Conservation (phyloP, 2,329 filamentous ascomycete genomes). For the Aotearoamyces nothofagi region DNA sequence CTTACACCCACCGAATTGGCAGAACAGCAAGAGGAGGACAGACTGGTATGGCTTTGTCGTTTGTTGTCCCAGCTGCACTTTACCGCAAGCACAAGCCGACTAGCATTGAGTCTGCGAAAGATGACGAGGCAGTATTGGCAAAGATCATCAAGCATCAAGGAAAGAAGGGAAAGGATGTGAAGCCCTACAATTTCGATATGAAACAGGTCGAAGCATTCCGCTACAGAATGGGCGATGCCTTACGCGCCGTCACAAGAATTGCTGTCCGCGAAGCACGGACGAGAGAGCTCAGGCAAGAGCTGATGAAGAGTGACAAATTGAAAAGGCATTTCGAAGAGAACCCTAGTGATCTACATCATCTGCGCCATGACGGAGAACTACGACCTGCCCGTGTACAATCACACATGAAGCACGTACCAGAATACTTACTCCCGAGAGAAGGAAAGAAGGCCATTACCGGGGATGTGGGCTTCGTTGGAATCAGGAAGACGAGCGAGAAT, state of each 20-base stretch:
- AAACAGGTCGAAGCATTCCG: slow-evolving; percentile 84
- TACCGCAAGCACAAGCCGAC: slow-evolving; percentile 88
- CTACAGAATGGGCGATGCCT: slow-evolving; percentile 85
- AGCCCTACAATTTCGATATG: slow-evolving; percentile 92
- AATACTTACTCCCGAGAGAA: slow-evolving; percentile 72
- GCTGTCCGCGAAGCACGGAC: slow-evolving; percentile 82
- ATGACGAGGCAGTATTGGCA: slow-evolving; percentile 72
- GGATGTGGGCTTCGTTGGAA: slow-evolving; percentile 63
- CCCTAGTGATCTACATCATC: slow-evolving; percentile 70
- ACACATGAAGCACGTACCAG: slow-evolving; percentile 86
- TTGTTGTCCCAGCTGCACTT: slow-evolving; percentile 68
- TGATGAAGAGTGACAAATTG: slow-evolving; percentile 87
- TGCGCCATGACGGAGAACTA: slow-evolving; percentile 82
- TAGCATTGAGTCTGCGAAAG: slow-evolving; percentile 54
- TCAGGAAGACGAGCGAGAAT: slow-evolving; percentile 35
- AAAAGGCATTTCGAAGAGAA: slow-evolving; percentile 97
- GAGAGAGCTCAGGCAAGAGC: slow-evolving; percentile 73
- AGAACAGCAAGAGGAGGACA: slow-evolving; percentile 85
- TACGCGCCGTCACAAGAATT: slow-evolving; percentile 78
- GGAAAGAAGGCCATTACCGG: slow-evolving; percentile 52
- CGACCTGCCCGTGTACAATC: slow-evolving; percentile 71
- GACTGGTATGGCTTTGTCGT: slow-evolving; percentile 88
- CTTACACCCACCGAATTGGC: slow-evolving; percentile 94
- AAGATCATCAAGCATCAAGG: slow-evolving; percentile 68
- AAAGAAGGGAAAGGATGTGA: slow-evolving; percentile 66